These are phyloP conservation scores for Aspergillus latus DNA, from an alignment of 2,329 filamentous ascomycete genomes.

Conservation along the genomic window DNA sequence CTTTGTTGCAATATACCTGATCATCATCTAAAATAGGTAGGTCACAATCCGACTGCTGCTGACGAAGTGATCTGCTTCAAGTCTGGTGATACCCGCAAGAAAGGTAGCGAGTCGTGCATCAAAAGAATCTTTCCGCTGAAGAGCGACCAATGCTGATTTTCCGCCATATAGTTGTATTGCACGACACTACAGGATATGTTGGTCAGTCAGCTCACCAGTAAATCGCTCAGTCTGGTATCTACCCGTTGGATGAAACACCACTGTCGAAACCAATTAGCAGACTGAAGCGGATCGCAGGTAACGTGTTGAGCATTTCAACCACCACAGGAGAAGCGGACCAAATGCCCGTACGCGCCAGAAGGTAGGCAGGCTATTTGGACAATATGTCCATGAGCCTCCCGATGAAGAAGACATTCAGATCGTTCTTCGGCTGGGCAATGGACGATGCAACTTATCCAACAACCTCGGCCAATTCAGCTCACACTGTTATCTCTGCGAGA, in stretches of 20 bases:
- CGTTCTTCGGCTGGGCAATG: neutral
- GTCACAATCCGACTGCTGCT: neutral
- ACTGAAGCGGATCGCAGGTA: conserved; percentile 1
- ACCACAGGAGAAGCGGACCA: conserved; percentile 1
- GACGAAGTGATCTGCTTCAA: neutral
- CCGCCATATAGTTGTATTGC: conserved; percentile 3
- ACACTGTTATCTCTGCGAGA: conserved; percentile 13
- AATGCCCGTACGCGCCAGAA: conserved; percentile 7
- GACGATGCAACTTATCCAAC: conserved; percentile 5
- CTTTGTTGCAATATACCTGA: neutral
- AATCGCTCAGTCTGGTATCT: conserved; percentile 15
- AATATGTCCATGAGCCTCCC: conserved; percentile 6
- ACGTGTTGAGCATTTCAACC: conserved; percentile 7
- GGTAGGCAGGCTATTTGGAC: conserved; percentile 10
- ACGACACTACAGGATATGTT: neutral
- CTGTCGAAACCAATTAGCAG: conserved; percentile 17
- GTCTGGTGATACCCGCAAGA: neutral
- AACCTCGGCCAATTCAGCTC: conserved; percentile 14
- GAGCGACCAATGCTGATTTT: neutral
- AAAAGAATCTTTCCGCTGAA: neutral
- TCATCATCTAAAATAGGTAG: neutral
- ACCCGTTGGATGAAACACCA: conserved; percentile 3
- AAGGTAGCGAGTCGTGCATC: neutral
- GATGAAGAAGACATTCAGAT: conserved; percentile 3
- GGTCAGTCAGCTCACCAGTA: neutral